Percentiles rank a stretch among this genome's conserved stretches.
phyloP scores from a whole-genome alignment of 148 eudicot genomes.

The Cornus controversa region DNA sequence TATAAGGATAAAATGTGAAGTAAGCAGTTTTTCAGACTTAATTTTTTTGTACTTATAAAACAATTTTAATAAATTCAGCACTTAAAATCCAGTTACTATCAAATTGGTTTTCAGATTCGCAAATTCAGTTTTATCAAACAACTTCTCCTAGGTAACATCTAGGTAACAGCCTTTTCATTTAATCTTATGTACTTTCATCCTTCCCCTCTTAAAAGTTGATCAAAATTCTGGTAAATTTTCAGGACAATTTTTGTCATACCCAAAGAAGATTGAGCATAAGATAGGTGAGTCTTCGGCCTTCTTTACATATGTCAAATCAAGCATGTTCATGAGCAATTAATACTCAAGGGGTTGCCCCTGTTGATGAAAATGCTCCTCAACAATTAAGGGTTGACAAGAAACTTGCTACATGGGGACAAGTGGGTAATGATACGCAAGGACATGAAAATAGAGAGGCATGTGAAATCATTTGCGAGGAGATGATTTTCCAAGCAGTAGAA shows the following conservation, averaged over 20 bases:
- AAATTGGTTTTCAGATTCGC: too few species aligned
- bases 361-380: slow-evolving; percentile 32
- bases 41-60: too few species aligned
- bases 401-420: slow-evolving; percentile 28
- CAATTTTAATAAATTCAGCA: not conserved
- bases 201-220: too few species aligned
- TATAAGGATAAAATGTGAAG: too few species aligned
- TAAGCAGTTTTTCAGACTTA: too few species aligned
- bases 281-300: slow-evolving; percentile 95
- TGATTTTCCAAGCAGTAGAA: slow-evolving; percentile 57
- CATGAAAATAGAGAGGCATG: slow-evolving; percentile 30
- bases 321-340: slow-evolving; percentile 41
- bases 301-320: slow-evolving; percentile 82
- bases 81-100: not conserved
- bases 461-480: slow-evolving; percentile 48
- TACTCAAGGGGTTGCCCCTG: slow-evolving; percentile 30
- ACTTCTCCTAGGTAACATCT: too few species aligned
- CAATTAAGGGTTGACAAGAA: slow-evolving; percentile 31
- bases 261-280: slow-evolving; percentile 77
- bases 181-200: not conserved
- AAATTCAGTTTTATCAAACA: too few species aligned
- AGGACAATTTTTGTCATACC: slow-evolving; percentile 55
- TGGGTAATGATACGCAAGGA: slow-evolving; percentile 24
- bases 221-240: too few species aligned
- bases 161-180: too few species aligned